Base-by-base conservation (phyloP, 768 basidiomycete genomes). In the Suillus fuscotomentosus region DNA sequence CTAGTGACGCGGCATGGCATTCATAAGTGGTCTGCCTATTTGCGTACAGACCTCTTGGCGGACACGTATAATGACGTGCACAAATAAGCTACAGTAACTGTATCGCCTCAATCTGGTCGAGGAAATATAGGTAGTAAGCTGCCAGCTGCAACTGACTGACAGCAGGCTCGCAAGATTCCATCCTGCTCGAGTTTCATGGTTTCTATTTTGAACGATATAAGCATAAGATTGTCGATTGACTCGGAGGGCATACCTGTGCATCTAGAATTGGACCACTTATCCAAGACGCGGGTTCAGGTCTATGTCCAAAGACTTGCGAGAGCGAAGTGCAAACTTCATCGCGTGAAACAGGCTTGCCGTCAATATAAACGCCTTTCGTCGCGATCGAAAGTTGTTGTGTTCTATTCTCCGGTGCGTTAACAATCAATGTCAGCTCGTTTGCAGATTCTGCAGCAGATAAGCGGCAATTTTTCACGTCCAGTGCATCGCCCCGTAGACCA, bases 331-430 rank as follows among this genome's bases (percentile, higher is more conserved):
- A 39, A 39, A 74, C 72, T 8, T 68, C 66, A 27, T 6, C 65
- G 11, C 57, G 67, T 38, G 74, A 66, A 59, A 63, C 69, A 27
- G 63, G 39, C 41, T 68, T 67, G 39, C 74, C 74, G 39, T 77
- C 68, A 1, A 75, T 68, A 60, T 56, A 66, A 54, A 63, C 74
- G 2, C 74, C 74, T 45, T 72, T 60, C 2, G 72, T 72, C 38
- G 65, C 53, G 38, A 63, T 34, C 20, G 41, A 61, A 22, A 63
- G 47, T 3, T 39, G 60, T 10, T 60, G 60, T 45, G 10, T 13
- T 42, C 43, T 43, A 24, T 61, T 39, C 27, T 38, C 36, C 36
- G 31, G 20, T 17, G 31, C 15, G n/a, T 31, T 17, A 20, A 61
- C 47, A 31, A 42, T 63, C 27, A 63, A 61, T 3, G 45, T 48